Evolutionary conservation across 2,329 filamentous ascomycete species (phyloP), one percentile per base, ranked within the genome.

Genomic region (Aschersonia sp.): DNA sequence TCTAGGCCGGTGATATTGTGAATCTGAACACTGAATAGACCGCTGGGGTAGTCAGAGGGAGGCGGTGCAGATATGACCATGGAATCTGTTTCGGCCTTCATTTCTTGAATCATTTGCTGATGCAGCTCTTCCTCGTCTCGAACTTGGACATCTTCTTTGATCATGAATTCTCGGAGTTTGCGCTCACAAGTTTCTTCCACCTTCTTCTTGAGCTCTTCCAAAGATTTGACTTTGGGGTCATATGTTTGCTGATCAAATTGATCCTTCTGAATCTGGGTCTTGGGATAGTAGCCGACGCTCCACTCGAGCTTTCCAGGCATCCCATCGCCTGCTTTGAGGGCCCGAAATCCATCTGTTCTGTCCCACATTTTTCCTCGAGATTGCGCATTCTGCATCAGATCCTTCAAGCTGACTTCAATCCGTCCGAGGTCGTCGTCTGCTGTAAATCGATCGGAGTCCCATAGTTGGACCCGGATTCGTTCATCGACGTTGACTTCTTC

Each of bases 361-460:
- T 82, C 69, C 47, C 69, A 70, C 66, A 85, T 77, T 50, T 67
- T 73, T 46, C 81, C 81, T 48, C 76, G 76, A 0, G 79, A 77
- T 29, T 77, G 67, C 0, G 70, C 57, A 43, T 66, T 69, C 47
- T 70, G 70, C 74, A 87, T 85, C 5, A 87, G 56, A 4, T 76
- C 62, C 56, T 81, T 81, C 32, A 87, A 61, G 50, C 78, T 75
- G 7, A 87, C 62, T 58, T 87, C 83, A 11, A 87, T 83, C 12
- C 83, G 74, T 12, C 84, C 83, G 1, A 87, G 68, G 55, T 87
- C 83, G 54, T 87, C 83, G 56, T 87, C 83, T 1, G 83, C 83
- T 2, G 78, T 82, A 46, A 77, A 73, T 42, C 79, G 77, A 58
- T 87, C 84, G 2, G 81, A 84, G 54, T 88, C 84, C 83, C 83